These are phyloP conservation scores for Escovopsis sp. DNA, from an alignment of 2,329 filamentous ascomycete species.

Conservation along the genomic window DNA sequence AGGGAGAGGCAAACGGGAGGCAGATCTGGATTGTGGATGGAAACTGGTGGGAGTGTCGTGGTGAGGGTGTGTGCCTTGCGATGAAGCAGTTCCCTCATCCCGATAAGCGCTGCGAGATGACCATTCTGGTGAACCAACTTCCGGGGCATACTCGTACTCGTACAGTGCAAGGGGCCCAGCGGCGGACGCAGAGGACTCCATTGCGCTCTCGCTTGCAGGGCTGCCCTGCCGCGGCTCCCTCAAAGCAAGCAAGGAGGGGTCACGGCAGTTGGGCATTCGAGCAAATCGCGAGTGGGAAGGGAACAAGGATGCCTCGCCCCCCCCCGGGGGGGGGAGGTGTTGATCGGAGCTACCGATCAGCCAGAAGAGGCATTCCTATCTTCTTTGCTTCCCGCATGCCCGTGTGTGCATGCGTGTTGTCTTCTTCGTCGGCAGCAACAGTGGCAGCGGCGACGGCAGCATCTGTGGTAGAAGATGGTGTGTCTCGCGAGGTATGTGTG, in stretches of 20 bases:
- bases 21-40: slow-evolving; percentile 2
- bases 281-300: slow-evolving; percentile 4
- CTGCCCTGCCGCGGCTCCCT: background rate
- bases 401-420: too few relatives aligned
- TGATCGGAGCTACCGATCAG: slow-evolving; percentile 5
- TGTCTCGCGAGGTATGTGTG: too few relatives aligned
- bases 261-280: slow-evolving; percentile 4
- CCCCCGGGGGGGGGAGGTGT: slow-evolving; percentile 6
- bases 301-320: slow-evolving; percentile 2
- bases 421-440: too few relatives aligned
- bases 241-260: background rate
- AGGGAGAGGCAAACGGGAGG: slow-evolving; percentile 4
- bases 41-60: background rate
- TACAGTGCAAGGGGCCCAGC: too few relatives aligned
- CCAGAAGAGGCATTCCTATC: slow-evolving; percentile 2
- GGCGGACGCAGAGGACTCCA: too few relatives aligned
- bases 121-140: slow-evolving; percentile 1
- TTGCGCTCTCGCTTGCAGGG: background rate
- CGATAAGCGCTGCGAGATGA: slow-evolving; percentile 6
- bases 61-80: background rate
- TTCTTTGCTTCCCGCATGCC: too few relatives aligned
- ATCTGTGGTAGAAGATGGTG: too few relatives aligned
- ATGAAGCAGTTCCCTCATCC: slow-evolving; percentile 4
- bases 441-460: too few relatives aligned
- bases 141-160: background rate